Conservation (phyloP, 768 basidiomycete genomes). For the Coprinopsis strossmayeri region DNA sequence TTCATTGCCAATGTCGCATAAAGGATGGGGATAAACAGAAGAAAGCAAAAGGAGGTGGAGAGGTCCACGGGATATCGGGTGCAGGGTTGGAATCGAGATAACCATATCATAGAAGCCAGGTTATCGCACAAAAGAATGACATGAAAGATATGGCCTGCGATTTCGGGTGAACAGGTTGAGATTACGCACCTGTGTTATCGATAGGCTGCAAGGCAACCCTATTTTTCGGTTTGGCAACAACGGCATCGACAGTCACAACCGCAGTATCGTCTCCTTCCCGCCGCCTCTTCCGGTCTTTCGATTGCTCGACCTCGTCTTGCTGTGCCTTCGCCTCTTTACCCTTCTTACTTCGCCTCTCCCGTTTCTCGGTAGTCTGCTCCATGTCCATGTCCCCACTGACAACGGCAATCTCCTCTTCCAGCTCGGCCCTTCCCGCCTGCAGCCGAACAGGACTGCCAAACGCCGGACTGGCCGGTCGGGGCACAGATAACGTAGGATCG, state of each 20-base stretch:
- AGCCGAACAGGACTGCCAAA: constrained; percentile 58
- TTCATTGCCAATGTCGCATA: neutral
- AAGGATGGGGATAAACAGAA: no score
- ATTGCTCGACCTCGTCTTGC: constrained; percentile 22
- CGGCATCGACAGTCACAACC: constrained; percentile 26
- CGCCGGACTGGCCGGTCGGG: constrained; percentile 60
- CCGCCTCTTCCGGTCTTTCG: constrained; percentile 18
- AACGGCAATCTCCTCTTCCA: constrained; percentile 45
- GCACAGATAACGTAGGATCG: constrained; percentile 25
- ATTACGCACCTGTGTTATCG: constrained; percentile 32
- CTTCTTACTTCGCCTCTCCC: constrained; percentile 44
- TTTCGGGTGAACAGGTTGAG: constrained; percentile 13
- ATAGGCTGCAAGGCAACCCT: constrained; percentile 36
- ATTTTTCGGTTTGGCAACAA: constrained; percentile 49
- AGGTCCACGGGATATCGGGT: no score
- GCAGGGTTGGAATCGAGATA: no score
- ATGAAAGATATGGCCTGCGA: no score
- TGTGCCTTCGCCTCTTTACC: constrained; percentile 23
- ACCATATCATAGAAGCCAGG: no score
- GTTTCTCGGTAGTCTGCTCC: constrained; percentile 30
- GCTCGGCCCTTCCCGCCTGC: constrained; percentile 50
- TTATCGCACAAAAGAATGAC: no score
- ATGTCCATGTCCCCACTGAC: constrained; percentile 28
- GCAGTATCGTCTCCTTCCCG: constrained; percentile 23
- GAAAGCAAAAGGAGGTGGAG: no score